Base-by-base conservation (phyloP, 2,329 filamentous ascomycete genomes). In the Fusarium papillatum region DNA sequence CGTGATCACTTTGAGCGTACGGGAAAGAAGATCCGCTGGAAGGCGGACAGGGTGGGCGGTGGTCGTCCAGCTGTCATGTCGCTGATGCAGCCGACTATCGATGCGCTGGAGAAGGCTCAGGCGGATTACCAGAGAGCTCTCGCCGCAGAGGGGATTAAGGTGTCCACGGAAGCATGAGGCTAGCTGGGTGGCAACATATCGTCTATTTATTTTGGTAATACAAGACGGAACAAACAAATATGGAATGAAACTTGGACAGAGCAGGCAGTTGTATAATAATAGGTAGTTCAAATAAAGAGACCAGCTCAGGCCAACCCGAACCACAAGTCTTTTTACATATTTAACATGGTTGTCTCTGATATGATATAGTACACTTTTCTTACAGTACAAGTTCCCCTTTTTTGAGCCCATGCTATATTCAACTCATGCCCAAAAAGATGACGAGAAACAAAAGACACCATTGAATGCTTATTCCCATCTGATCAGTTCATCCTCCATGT, bases 21-120 rank as follows among this genome's bases (percentile, higher is more conserved):
- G 1, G 92, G 93, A 9, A 94, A 93, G 84, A 95, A 93, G 84
- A 87, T 93, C 31, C 90, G 90, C 70, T 92, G 94, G 82, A 94
- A 94, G 80, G 86, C 92, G 22, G 90, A 90, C 48, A 90, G 89
- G 69, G 88, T 97, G 19, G 90, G 90, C 13, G 96, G 96, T 7
- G 97, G 97, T 0, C 90, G 89, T 74, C 91, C 92, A 74, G 94
- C 93, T 4, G 95, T 98, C 5, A 88, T 92, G 76, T 91, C 93
- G 76, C 88, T 98, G 78, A 91, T 98, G 83, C 90, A 90, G 69
- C 95, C 95, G 7, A 94, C 95, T 7, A 86, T 94, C 14, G 88
- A 90, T 77, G 93, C 95, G 16, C 84, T 98, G 71, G 88, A 91
- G 69, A 90, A 90, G 76, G 96, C 95, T 8, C 88, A 91, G 74